A percentile compares a stretch with the other conserved stretches of the same genome.
Conservation (phyloP, 331 rosid species). For the Quercus lobata region DNA sequence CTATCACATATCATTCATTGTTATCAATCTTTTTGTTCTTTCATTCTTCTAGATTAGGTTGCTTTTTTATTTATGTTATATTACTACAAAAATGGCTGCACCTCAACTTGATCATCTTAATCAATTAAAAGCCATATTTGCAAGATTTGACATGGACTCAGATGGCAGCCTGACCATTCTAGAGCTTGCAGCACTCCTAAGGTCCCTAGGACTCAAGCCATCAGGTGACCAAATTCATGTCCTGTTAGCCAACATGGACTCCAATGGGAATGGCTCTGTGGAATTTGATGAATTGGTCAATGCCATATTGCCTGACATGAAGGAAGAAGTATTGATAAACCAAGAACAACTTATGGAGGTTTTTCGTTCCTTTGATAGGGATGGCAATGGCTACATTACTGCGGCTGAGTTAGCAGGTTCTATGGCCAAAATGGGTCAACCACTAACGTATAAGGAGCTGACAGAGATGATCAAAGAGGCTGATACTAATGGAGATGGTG, state of each 20-base stretch:
- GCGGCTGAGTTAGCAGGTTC: conserved; percentile 80
- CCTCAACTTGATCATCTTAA: conserved; percentile 41
- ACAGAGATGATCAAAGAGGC: conserved; percentile 83
- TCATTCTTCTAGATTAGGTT: background rate
- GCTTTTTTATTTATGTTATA: background rate
- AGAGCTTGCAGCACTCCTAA: conserved; percentile 71
- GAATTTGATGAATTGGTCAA: conserved; percentile 76
- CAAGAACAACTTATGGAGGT: conserved; percentile 61
- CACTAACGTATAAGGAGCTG: conserved; percentile 64
- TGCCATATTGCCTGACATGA: conserved; percentile 56
- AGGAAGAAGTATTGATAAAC: conserved; percentile 41
- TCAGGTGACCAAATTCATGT: conserved; percentile 66
- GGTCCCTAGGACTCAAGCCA: conserved; percentile 69
- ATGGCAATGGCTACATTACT: conserved; percentile 66
- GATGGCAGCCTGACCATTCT: conserved; percentile 81
- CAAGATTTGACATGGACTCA: conserved; percentile 74
- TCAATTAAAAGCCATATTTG: conserved; percentile 54
- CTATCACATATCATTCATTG: background rate
- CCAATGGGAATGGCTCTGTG: conserved; percentile 67
- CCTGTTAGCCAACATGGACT: conserved; percentile 54
- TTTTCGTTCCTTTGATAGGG: conserved; percentile 73
- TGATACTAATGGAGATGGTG: conserved; percentile 80
- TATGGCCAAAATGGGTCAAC: conserved; percentile 92
- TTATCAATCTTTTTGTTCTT: background rate
- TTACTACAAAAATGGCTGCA: conserved; percentile 41